Evolutionary conservation across 805 yeast species (phyloP), one percentile per base, ranked within the genome.

Genomic region (Zygosaccharomyces kombuchaensis): DNA sequence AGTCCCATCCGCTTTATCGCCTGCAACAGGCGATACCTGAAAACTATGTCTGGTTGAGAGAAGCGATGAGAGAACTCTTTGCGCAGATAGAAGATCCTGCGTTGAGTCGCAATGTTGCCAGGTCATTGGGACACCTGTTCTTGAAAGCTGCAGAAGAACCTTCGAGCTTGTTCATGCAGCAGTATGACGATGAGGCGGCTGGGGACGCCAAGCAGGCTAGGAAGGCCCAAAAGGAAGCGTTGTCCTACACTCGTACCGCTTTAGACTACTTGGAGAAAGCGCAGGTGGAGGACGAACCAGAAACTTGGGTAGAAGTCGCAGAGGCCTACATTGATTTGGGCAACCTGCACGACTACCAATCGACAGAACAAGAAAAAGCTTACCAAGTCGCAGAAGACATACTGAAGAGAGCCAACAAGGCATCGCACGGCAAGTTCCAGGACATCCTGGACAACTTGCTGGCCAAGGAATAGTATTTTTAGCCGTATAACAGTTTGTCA

Each of bases 321-420:
- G 98, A 91, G 64, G 90, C 95, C 1, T 71, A 79, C 57, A 87
- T 91, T 29, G 78, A 84, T 12, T 68, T 86, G 54, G 96, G 90
- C 12, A 90, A 89, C 56, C 62, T 89, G 41, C 72, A 75, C 49
- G 86, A 82, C 7, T 68, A 77, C 21, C 88, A 83, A 22, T 73
- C 83, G 42, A 67, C 69, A 27, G 84, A 82, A 35, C 96, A 88
- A 67, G 86, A 83, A 48, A 56, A 71, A 4, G 68, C 76, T 41
- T 90, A 90, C 62, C 63, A 66, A 13, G 71, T 75, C 45, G 98
- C 97, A 0, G 90, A 87, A 57, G 67, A 70, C 48, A 72, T 79
- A 23, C 69, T 90, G 54, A 74, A 69, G 40, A 79, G 76, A 58
- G 96, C 96, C 13, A 85, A 87, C 65, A 82, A 80, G 50, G 89